Percentiles rank a stretch among this genome's conserved stretches.
These are phyloP conservation scores for Suhomyces kunorum DNA, from an alignment of 1,139 yeast genomes.

Conservation along the genomic window DNA sequence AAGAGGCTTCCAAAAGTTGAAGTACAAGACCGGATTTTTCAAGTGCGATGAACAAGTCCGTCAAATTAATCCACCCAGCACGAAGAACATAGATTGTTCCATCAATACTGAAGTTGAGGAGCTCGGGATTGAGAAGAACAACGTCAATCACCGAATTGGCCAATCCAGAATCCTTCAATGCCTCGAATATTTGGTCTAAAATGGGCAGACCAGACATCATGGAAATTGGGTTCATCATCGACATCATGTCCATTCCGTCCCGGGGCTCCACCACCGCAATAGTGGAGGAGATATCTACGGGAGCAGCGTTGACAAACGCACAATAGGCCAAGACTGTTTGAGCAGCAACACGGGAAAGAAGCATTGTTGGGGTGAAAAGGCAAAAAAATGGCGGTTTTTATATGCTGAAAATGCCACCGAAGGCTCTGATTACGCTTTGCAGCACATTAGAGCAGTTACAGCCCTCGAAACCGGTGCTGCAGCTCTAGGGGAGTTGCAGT, in stretches of 20 bases:
- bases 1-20: constrained; percentile 26
- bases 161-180: constrained; percentile 24
- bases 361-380: neutral
- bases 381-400: neutral
- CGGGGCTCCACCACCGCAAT: neutral
- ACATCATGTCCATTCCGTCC: neutral
- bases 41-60: constrained; percentile 16
- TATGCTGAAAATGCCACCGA: neutral
- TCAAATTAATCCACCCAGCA: constrained; percentile 1
- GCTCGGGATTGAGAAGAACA: constrained; percentile 27
- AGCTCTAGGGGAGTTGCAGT: too few species aligned
- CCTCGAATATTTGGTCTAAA: constrained; percentile 13
- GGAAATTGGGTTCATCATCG: neutral
- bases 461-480: too few species aligned
- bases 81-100: constrained; percentile 26
- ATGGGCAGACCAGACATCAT: constrained; percentile 1
- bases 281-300: neutral
- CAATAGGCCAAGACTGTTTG: neutral
- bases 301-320: neutral
- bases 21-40: constrained; percentile 32
- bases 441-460: neutral
- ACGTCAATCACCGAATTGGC: constrained; percentile 29
- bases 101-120: constrained; percentile 14
- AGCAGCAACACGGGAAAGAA: neutral
- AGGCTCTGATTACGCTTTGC: neutral